Base-by-base conservation (phyloP, 352 stramenopile genomes). In the Phytophthora sansomeana region DNA sequence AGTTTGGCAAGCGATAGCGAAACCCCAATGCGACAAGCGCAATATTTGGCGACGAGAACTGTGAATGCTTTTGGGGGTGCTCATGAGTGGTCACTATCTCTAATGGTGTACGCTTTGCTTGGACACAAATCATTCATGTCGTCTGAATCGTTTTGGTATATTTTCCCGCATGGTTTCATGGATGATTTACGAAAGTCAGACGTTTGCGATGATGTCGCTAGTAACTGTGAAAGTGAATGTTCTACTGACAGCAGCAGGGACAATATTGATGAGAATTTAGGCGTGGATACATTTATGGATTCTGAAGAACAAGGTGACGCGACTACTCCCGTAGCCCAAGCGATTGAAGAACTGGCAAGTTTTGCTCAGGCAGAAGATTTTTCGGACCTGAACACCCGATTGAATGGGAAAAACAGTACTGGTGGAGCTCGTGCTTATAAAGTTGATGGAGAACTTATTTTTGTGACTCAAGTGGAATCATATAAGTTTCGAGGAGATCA, bases 61-160 rank as follows among this genome's bases (percentile, higher is more conserved):
- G 56, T 63, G 1, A 58, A 65, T 21, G 38, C 46, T 19, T 65
- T 58, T 58, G 19, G 17, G 5, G 46, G 58, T 1, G 38, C 29
- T 19, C 16, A 58, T 28, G 47, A 53, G 13, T 58, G 57, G 57
- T 16, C 57, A 8, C 17, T 54, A 10, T 39, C 30, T 3, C 11
- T 63, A 7, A 53, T 65, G 47, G 28, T 58, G 2, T 47, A 58
- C 13, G 36, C 55, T 3, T 11, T 63, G 6, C 26, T 33, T 21
- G 49, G 49, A 2, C n/a, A 57, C 11, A 17, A 33, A 6, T 44
- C 33, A 14, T 26, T 29, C 21, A 5, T 46, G 3, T 57, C 49
- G 1, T 35, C n/a, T 13, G 32, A 57, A 1, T 5, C 9, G 8
- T 57, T 44, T 46, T 57, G 49, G 35, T 57, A 57, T 28, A 8